Evolutionary conservation across 306 rosid species (phyloP).

Genomic region (Hippophae gyantsensis): DNA sequence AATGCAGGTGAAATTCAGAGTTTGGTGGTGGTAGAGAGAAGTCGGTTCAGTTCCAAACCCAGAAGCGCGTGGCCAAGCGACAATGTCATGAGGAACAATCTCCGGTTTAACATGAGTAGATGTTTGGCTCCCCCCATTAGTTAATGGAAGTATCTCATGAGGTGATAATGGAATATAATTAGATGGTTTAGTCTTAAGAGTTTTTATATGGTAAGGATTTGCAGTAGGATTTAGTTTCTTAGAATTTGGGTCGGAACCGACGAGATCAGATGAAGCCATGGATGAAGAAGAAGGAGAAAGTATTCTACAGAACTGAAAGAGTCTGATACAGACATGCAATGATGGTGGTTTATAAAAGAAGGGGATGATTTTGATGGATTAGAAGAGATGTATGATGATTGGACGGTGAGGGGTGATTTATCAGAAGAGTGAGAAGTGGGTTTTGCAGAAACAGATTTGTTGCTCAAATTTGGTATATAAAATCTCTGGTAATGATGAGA

Average conservation of each 20-base stretch:
- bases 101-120: too few relatives aligned
- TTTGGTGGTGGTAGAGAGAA: too few relatives aligned
- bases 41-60: too few relatives aligned
- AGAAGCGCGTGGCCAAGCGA: too few relatives aligned
- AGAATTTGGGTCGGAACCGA: not conserved
- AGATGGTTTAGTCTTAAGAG: not conserved
- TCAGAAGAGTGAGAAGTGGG: too few relatives aligned
- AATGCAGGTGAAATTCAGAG: too few relatives aligned
- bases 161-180: too few relatives aligned
- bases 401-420: not conserved
- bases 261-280: not conserved
- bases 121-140: too few relatives aligned
- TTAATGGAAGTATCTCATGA: too few relatives aligned
- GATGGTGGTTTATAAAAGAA: not conserved
- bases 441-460: not conserved
- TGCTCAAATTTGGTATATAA: not conserved
- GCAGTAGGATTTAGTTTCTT: slow-evolving; percentile 15
- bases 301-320: too few relatives aligned
- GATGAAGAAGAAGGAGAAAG: not conserved
- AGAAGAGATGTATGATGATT: not conserved
- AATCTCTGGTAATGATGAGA: not conserved
- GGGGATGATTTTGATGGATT: not conserved
- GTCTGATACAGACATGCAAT: not conserved
- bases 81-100: too few relatives aligned
- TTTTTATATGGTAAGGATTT: not conserved